These are phyloP conservation scores for Pulveroboletus sp. DNA, from an alignment of 768 basidiomycete genomes.

Conservation along the genomic window DNA sequence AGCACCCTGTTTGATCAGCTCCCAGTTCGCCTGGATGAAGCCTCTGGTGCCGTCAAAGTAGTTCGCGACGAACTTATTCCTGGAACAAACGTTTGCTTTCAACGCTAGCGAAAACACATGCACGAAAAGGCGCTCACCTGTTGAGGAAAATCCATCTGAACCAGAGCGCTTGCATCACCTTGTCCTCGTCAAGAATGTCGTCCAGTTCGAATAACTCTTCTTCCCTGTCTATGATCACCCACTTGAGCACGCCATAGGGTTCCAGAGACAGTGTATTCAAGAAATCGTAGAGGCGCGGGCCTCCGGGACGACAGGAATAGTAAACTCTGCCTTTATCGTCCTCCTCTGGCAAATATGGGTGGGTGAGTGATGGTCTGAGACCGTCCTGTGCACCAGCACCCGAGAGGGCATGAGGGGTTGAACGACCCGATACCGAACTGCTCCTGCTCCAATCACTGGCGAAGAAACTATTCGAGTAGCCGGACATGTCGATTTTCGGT, in stretches of 20 bases:
- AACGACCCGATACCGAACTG: slow-evolving; percentile 5
- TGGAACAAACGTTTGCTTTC: slow-evolving; percentile 20
- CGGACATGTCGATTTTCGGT: slow-evolving; percentile 12
- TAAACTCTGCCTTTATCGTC: slow-evolving; percentile 45
- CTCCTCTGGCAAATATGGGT: slow-evolving; percentile 48
- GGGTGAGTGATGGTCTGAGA: slow-evolving; percentile 48
- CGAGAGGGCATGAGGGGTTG: slow-evolving; percentile 11
- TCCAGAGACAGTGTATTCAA: slow-evolving; percentile 56
- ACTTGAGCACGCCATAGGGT: slow-evolving; percentile 60
- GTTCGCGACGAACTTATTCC: slow-evolving; percentile 51
- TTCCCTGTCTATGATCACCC: slow-evolving; percentile 67
- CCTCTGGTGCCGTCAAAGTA: slow-evolving; percentile 48
- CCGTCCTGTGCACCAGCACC: slow-evolving; percentile 37
- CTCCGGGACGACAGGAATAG: slow-evolving; percentile 65
- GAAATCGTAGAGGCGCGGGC: slow-evolving; percentile 62
- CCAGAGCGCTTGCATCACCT: slow-evolving; percentile 78
- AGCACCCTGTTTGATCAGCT: slow-evolving; percentile 63
- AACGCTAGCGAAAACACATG: neutral
- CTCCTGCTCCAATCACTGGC: slow-evolving; percentile 2
- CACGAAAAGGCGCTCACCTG: slow-evolving; percentile 36
- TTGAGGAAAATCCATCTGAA: slow-evolving; percentile 67
- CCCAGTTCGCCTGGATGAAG: slow-evolving; percentile 62
- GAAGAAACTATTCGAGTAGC: neutral
- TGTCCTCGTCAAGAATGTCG: slow-evolving; percentile 69
- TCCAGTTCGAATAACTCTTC: slow-evolving; percentile 74